Evolutionary conservation across 2,329 filamentous ascomycete genomes (phyloP), one percentile per base, ranked within the genome.

Genomic region (Truncatella angustata): DNA sequence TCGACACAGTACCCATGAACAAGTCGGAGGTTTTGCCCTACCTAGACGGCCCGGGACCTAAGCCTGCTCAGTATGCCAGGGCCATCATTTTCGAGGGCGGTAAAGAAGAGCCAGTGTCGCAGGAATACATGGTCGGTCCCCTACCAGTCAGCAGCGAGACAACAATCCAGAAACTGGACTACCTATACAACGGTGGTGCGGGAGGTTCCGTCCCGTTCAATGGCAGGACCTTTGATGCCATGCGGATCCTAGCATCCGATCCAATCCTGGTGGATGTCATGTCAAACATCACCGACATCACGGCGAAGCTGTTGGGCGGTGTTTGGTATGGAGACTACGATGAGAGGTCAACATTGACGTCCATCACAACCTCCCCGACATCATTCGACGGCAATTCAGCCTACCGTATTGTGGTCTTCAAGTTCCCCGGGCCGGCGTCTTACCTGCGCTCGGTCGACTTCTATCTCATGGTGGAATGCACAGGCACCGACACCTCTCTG

Each of bases 71-170:
- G 12, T 79, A 73, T 61, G 77, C 77, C 24, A 66, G 74, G 20
- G 75, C 69, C 1, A 71, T 78, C 48, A 69, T 79, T 36, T 74
- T 75, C 37, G 68, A 75, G 52, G 71, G 73, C 10, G 73, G 70
- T 0, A 73, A 70, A 42, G 55, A 58, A 4, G 66, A 70, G 11
- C 74, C 75, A 1, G 68, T 73, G 24, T 73, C 71, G 4, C 71
- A 76, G 51, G 75, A 79, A 55, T 78, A 73, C 56, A 74, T 76
- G 66, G 69, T 79, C 24, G 76, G 77, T 0, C 76, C 77, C 2
- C 66, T 80, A 3, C 77, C 77, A 2, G 65, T 78, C 3, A 63
- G 61, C 6, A 49, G 58, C 18, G 55, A 66, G 16, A 75, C 73
- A 4, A 69, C 57, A 14, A 61, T 73, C 23, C 57, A 69, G 49